phyloP scores from a whole-genome alignment of 495 filamentous ascomycete species.

The Xylaria sp. region DNA sequence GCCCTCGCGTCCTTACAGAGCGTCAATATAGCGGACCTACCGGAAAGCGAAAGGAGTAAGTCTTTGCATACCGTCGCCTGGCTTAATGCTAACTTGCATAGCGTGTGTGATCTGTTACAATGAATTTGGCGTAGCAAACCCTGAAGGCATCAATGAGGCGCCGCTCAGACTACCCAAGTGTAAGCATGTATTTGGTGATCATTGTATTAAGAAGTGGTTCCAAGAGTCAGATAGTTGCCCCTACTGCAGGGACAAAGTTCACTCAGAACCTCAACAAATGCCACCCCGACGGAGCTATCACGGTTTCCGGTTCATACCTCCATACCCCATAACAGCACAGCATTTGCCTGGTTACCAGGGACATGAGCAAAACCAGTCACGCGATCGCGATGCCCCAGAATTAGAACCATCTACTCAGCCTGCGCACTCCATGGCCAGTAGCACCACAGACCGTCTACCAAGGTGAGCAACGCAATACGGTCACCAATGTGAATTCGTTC shows the following conservation, averaged over 20 bases:
- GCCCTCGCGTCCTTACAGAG: constrained; percentile 54
- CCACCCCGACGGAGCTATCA: constrained; percentile 27
- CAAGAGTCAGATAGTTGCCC: constrained; percentile 65
- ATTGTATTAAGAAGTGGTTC: constrained; percentile 68
- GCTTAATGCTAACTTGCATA: constrained; percentile 32
- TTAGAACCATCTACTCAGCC: constrained; percentile 8
- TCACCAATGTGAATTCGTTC: not conserved
- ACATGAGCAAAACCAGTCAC: constrained; percentile 1
- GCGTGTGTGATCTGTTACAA: constrained; percentile 66
- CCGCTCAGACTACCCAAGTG: constrained; percentile 62
- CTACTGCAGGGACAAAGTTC: constrained; percentile 63
- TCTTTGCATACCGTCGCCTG: constrained; percentile 18
- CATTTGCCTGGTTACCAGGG: constrained; percentile 28
- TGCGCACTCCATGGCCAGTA: not conserved
- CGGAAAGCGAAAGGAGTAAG: constrained; percentile 57
- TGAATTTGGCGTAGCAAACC: constrained; percentile 57
- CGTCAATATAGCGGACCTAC: constrained; percentile 49
- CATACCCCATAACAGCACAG: constrained; percentile 28
- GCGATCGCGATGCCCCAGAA: constrained; percentile 21
- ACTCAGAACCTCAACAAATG: constrained; percentile 49
- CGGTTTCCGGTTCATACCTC: constrained; percentile 36
- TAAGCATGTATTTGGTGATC: constrained; percentile 65
- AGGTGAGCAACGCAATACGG: constrained; percentile 1
- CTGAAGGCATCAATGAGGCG: constrained; percentile 58
- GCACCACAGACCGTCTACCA: constrained; percentile 8